Base-by-base conservation (phyloP, 768 basidiomycete species). In the Russula earlei region DNA sequence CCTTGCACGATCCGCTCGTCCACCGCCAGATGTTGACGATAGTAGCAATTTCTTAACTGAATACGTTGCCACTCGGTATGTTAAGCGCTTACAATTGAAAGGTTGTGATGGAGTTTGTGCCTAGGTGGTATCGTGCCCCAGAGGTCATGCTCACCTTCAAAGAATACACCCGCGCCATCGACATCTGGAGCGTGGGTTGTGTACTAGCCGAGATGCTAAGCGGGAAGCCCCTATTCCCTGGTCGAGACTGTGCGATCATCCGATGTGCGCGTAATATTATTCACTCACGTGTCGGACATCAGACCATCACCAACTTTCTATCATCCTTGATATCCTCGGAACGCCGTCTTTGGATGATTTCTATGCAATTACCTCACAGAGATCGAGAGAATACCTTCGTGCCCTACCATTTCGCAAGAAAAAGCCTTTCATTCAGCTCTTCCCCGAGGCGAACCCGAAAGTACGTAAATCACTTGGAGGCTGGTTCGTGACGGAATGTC, bases 131-230 rank as follows among this genome's bases (percentile, higher is more conserved):
- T 68, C 83, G 95, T 29, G 95, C 95, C 0, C 95, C 95, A 0
- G 95, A 97, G 68, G 90, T 98, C 59, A 97, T 98, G 95, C 78
- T 98, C 34, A 95, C 91, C 0, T 97, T 96, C 75, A 92, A 94
- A 66, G 85, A 94, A 73, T 97, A 97, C 68, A 93, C 91, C 5
- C 80, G 81, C 33, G 86, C 86, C 0, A 87, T 91, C 68, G 88
- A 91, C 61, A 79, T 91, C 67, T 92, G 89, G 90, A 83, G 82
- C 56, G 87, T 91, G 19, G 87, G 89, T 1, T 91, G 89, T 66
- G 83, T 91, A 2, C 71, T 91, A 46, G 94, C 93, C 7, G 93
- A 94, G 71, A 92, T 94, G 91, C 73, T 94, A 0, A 83, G 78
- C 56, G 91, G 94, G n/a, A 84, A 87, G 66, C 89, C 94, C 0